A percentile compares a stretch with the other conserved stretches of the same genome.
Conservation (phyloP, 805 yeast genomes). For the Sungouiella thailandica region DNA sequence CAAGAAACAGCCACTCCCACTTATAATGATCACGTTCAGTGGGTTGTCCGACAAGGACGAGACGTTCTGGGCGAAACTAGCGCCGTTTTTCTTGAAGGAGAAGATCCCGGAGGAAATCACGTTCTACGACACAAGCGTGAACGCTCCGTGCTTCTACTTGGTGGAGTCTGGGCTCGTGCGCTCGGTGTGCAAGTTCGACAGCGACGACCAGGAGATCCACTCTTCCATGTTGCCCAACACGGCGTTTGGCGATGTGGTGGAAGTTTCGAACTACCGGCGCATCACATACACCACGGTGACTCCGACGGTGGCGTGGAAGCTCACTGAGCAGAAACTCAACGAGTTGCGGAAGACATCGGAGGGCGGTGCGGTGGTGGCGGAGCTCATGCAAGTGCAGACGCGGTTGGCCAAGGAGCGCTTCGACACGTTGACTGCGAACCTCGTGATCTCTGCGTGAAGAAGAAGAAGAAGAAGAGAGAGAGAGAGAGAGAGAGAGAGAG, state of each 20-base stretch:
- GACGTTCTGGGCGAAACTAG: slow-evolving; percentile 61
- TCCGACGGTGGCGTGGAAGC: slow-evolving; percentile 65
- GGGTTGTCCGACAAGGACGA: slow-evolving; percentile 47
- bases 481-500: neutral
- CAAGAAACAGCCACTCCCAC: slow-evolving; percentile 54
- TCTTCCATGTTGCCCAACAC: slow-evolving; percentile 63
- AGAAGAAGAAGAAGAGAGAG: neutral
- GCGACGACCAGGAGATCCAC: slow-evolving; percentile 31
- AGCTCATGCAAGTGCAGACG: slow-evolving; percentile 56
- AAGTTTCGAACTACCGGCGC: slow-evolving; percentile 32
- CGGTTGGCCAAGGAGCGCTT: slow-evolving; percentile 66
- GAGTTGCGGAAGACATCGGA: slow-evolving; percentile 39
- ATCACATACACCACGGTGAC: slow-evolving; percentile 51
- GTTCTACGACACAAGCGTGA: slow-evolving; percentile 41
- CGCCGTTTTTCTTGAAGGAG: slow-evolving; percentile 47
- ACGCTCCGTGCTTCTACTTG: slow-evolving; percentile 50
- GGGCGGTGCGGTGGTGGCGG: slow-evolving; percentile 55
- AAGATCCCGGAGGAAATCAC: slow-evolving; percentile 41
- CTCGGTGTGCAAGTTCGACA: slow-evolving; percentile 34
- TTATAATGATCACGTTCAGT: slow-evolving; percentile 59
- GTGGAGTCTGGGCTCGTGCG: slow-evolving; percentile 46
- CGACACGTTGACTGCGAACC: slow-evolving; percentile 70
- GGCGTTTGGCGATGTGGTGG: slow-evolving; percentile 59
- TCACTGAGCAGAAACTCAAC: slow-evolving; percentile 43
- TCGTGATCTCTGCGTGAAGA: slow-evolving; percentile 53